Percentiles rank a stretch among this genome's conserved stretches.
These are phyloP conservation scores for Exophiala sp. DNA, from an alignment of 2,329 filamentous ascomycete genomes.

Conservation along the genomic window DNA sequence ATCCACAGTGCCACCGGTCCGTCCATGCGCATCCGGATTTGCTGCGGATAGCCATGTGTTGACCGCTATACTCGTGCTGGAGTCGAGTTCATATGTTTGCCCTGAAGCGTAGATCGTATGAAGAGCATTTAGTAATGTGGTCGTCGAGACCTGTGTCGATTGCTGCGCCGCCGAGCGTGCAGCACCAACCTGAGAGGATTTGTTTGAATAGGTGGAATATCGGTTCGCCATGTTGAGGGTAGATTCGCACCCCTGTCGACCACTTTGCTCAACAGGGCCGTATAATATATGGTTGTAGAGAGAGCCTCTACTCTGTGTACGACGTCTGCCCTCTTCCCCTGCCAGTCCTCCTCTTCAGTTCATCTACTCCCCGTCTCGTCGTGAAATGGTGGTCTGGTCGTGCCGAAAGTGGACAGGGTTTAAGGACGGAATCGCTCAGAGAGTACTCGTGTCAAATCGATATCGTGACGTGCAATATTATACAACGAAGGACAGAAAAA, in stretches of 20 bases:
- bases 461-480: neutral
- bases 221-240: conserved; percentile 53
- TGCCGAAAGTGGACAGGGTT: neutral
- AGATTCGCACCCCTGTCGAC: conserved; percentile 19
- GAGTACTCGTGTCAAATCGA: neutral
- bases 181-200: conserved; percentile 58
- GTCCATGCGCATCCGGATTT: conserved; percentile 65
- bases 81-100: conserved; percentile 81
- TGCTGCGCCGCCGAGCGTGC: conserved; percentile 60
- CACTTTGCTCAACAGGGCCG: conserved; percentile 21
- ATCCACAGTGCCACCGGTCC: conserved; percentile 75
- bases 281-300: neutral
- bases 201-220: conserved; percentile 59
- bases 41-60: conserved; percentile 91
- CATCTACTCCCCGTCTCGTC: neutral
- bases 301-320: neutral
- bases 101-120: conserved; percentile 83
- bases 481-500: conserved; percentile 3
- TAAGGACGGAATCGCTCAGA: neutral
- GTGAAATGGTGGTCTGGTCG: neutral
- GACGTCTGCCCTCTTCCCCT: neutral
- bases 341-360: neutral
- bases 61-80: conserved; percentile 85
- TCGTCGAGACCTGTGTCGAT: conserved; percentile 81
- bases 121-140: conserved; percentile 84